phyloP scores from a whole-genome alignment of 306 rosid genomes.

The Prunus campanulata region DNA sequence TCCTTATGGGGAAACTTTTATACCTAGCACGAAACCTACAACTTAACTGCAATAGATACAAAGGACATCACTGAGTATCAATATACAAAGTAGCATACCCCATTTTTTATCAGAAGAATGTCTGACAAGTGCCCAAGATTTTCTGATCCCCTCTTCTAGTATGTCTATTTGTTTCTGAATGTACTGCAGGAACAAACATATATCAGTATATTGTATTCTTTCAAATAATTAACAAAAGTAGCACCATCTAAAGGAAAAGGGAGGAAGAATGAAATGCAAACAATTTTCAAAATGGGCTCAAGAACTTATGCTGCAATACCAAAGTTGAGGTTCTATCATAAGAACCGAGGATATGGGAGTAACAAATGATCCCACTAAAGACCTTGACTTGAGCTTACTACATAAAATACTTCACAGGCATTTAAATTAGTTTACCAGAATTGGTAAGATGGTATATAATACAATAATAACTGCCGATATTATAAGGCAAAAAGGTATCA shows the following conservation, averaged over 20 bases:
- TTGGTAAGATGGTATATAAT: not conserved
- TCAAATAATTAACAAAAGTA: not conserved
- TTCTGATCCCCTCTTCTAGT: slow-evolving; percentile 47
- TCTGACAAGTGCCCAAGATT: slow-evolving; percentile 43
- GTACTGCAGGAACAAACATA: slow-evolving; percentile 40
- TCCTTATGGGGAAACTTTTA: not conserved
- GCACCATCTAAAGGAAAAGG: not conserved
- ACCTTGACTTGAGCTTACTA: not conserved
- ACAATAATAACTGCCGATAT: not conserved
- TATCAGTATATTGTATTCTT: not conserved
- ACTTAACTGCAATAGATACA: not conserved
- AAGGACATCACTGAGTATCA: not conserved
- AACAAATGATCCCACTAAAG: not conserved
- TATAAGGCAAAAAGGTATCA: not conserved
- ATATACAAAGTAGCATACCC: slow-evolving; percentile 26
- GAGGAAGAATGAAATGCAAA: not conserved
- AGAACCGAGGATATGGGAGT: not conserved
- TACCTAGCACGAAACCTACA: not conserved
- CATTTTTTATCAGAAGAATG: slow-evolving; percentile 16
- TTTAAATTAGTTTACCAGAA: not conserved
- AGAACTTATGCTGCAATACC: not conserved
- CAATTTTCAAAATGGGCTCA: not conserved
- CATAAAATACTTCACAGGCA: not conserved
- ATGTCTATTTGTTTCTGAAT: slow-evolving; percentile 42
- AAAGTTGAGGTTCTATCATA: not conserved